Evolutionary conservation across 164 flowering plant species (phyloP).

Genomic region (Liquidambar formosana): DNA sequence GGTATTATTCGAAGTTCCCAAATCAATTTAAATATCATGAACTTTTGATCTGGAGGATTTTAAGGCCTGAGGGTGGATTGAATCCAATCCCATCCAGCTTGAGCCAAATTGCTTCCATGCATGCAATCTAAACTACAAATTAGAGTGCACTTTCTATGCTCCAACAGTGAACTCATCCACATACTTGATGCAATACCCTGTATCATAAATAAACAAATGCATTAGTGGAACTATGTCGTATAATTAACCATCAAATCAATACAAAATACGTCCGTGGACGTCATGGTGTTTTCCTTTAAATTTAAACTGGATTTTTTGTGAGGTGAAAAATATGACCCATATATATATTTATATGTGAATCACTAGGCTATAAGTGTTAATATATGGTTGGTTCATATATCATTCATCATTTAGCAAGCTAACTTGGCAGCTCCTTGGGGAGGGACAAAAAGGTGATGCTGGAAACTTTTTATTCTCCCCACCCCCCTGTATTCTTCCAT

Average conservation of each 20-base stretch:
- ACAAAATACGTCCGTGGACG: no score
- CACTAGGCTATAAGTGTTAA: no score
- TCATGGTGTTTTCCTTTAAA: no score
- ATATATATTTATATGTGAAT: no score
- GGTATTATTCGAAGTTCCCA: neutral
- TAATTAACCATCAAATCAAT: no score
- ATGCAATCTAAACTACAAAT: neutral
- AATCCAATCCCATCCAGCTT: no score
- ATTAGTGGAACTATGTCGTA: no score
- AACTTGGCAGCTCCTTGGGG: neutral
- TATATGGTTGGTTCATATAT: no score
- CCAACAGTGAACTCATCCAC: neutral
- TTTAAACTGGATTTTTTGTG: no score
- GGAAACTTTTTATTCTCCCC: neutral
- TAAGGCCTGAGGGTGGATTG: no score
- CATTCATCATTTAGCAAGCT: neutral
- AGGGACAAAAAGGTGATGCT: slow-evolving; percentile 11
- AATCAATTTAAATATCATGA: neutral
- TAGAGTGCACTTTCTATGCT: neutral
- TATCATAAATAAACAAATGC: no score
- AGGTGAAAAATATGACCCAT: no score
- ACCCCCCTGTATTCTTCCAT: slow-evolving; percentile 13
- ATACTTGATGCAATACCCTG: neutral
- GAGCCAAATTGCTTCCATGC: neutral
- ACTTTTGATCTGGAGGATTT: neutral